Percentiles rank a stretch among this genome's conserved stretches.
phyloP scores from a whole-genome alignment of 495 filamentous ascomycete genomes.

The Penicillium pancosmium region DNA sequence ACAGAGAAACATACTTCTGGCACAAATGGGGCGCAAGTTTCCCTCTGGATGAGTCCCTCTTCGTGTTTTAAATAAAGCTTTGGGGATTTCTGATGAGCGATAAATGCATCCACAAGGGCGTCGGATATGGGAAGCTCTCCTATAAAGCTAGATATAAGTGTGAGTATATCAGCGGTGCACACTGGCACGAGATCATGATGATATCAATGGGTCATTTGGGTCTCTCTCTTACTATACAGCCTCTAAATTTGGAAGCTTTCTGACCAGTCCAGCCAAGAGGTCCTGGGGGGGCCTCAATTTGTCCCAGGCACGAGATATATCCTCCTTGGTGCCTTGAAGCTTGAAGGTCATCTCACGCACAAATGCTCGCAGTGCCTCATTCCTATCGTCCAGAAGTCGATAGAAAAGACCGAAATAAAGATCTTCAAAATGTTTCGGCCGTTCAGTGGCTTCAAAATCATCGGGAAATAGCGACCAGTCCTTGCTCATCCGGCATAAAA shows the following conservation, averaged over 20 bases:
- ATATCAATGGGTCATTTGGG: background rate
- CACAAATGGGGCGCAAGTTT: background rate
- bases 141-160: background rate
- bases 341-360: background rate
- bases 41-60: background rate
- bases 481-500: background rate
- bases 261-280: slow-evolving; percentile 1
- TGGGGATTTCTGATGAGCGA: background rate
- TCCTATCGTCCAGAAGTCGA: slow-evolving; percentile 5
- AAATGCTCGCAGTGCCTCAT: background rate
- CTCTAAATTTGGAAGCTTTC: slow-evolving; percentile 8
- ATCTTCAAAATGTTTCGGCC: background rate
- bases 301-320: background rate
- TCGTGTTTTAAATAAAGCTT: slow-evolving; percentile 3
- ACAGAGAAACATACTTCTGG: background rate
- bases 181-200: no score
- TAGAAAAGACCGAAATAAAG: background rate
- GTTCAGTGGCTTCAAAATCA: background rate
- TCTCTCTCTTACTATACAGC: background rate
- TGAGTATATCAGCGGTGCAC: background rate
- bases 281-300: slow-evolving; percentile 2
- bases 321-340: background rate
- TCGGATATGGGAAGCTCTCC: background rate
- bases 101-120: background rate
- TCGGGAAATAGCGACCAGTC: background rate